Evolutionary conservation across 306 rosid species (phyloP), one percentile per base, ranked within the genome.

Genomic region (Vigna mungo): DNA sequence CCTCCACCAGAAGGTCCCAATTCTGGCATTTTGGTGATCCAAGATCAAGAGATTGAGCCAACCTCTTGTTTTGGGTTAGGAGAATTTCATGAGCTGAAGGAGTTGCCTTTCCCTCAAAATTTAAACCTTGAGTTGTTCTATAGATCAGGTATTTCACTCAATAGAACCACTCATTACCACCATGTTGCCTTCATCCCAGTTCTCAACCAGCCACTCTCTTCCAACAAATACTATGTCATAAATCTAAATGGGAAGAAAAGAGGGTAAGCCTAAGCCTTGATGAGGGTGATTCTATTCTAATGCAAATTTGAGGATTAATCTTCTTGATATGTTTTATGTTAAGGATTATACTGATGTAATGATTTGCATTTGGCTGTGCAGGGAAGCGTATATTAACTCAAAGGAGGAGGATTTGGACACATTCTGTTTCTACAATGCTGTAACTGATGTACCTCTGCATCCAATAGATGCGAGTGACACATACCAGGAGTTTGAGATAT

Each of bases 91-190:
- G 79, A 73, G 59, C 76, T 91, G 43, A 76, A 80, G 66, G 74
- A 15, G 2, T 83, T 89, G 44, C 98, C 97, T 49, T 83, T 93
- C 52, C 97, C 92, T 71, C 98, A 93, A 84, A 87, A 89, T 77
- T 53, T 62, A 80, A 51, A 80, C 11, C 83, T 87, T 52, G 88
- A 93, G 79, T 55, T 89, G 68, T 87, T 75, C 71, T 91, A 86
- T 56, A 69, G 88, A 17, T 61, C 86, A 17, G 90, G 92, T 7
- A 73, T 86, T 80, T 83, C 89, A 9, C 60, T 86, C 9, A 78
- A 43, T 37, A 77, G 87, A 83, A 17, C 79, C 55, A 77, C 84
- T 41, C 82, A 67, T 53, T 83, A 69, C 62, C 84, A 84, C 46
- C 85, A 81, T 71, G 86, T 87, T 20, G 49, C 81, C 68, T 88